These are phyloP conservation scores for Globisporangium viniferum DNA, from an alignment of 352 stramenopile species.

Conservation along the genomic window DNA sequence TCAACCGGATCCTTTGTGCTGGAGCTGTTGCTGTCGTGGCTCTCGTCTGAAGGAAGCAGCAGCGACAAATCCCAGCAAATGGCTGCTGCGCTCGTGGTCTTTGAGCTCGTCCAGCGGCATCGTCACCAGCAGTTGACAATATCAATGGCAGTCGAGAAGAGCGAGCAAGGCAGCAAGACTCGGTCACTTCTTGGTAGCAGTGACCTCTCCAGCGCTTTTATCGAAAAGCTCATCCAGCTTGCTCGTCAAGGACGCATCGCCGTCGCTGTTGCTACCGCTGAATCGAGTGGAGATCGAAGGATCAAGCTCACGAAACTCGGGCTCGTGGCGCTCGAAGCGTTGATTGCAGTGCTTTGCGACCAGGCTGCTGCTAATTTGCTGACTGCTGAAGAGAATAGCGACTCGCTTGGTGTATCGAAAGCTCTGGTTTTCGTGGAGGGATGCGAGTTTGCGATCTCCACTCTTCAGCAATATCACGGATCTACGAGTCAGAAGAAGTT, in stretches of 20 bases:
- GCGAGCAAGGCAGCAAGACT: background rate
- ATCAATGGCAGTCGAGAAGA: background rate
- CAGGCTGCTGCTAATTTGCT: slow-evolving; percentile 14
- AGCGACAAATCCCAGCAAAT: slow-evolving; percentile 50
- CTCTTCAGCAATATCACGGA: slow-evolving; percentile 19
- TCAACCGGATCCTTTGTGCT: slow-evolving; percentile 21
- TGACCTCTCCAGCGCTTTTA: background rate
- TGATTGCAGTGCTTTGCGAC: slow-evolving; percentile 40
- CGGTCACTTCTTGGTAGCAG: slow-evolving; percentile 3
- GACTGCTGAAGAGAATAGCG: background rate
- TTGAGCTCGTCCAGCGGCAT: slow-evolving; percentile 54
- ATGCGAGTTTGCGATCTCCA: slow-evolving; percentile 6
- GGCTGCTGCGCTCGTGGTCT: slow-evolving; percentile 48
- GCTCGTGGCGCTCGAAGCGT: slow-evolving; percentile 45
- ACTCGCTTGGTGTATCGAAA: too few species aligned
- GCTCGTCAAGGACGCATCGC: slow-evolving; percentile 3
- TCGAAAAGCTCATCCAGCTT: slow-evolving; percentile 9
- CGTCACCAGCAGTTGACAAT: slow-evolving; percentile 5
- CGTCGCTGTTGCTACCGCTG: background rate
- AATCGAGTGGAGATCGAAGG: background rate
- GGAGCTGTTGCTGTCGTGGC: slow-evolving; percentile 32
- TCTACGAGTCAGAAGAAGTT: background rate
- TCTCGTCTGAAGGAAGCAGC: slow-evolving; percentile 13
- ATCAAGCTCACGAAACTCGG: slow-evolving; percentile 56
- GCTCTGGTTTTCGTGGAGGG: background rate